A percentile compares a stretch with the other conserved stretches of the same genome.
phyloP scores from a whole-genome alignment of 257 asterid genomes.

The Solanum arcanum region DNA sequence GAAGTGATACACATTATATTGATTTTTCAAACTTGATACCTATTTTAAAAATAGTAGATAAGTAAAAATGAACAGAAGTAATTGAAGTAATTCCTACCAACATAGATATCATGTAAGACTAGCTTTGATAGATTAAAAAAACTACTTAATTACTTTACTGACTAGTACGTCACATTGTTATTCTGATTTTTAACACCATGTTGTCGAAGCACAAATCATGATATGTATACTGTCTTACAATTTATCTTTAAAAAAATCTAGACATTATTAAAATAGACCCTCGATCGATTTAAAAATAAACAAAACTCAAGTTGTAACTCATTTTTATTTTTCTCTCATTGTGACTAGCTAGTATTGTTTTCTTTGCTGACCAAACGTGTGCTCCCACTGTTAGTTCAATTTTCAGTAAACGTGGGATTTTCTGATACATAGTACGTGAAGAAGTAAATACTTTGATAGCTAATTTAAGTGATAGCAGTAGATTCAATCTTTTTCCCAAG shows the following conservation, averaged over 20 bases:
- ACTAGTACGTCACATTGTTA: not conserved
- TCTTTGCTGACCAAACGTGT: slow-evolving; percentile 18
- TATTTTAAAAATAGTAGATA: not conserved
- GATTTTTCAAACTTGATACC: not conserved
- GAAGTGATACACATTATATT: not conserved
- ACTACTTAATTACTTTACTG: not conserved
- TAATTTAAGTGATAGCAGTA: slow-evolving; percentile 3
- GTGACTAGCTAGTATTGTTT: not conserved
- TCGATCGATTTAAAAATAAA: no score
- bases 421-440: not conserved
- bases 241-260: not conserved
- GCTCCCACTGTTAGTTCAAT: slow-evolving; percentile 21
- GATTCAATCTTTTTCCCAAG: not conserved
- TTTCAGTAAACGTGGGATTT: not conserved
- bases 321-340: not conserved
- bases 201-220: not conserved
- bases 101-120: not conserved
- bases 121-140: not conserved
- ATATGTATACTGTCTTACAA: no score
- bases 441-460: not conserved
- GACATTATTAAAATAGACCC: no score
- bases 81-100: not conserved
- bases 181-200: not conserved
- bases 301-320: not conserved
- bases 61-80: not conserved